A percentile compares a stretch with the other conserved stretches of the same genome.
phyloP scores from a whole-genome alignment of 148 eudicot genomes.

The Heliosperma pusillum region DNA sequence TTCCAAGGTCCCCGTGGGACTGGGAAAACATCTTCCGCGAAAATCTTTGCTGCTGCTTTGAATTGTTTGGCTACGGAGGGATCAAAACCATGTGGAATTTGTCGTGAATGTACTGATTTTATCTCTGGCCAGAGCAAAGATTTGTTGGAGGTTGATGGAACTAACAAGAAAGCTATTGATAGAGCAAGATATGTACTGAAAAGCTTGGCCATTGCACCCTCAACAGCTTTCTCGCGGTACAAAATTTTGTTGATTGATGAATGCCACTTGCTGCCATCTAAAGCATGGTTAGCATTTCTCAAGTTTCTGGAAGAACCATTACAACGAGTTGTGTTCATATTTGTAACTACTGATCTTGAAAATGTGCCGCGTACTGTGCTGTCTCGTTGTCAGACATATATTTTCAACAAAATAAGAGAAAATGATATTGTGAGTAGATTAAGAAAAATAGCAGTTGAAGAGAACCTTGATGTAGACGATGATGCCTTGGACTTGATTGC shows the following conservation, averaged over 20 bases:
- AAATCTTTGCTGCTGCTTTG: slow-evolving; percentile 81
- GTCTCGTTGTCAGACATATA: slow-evolving; percentile 83
- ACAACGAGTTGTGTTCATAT: slow-evolving; percentile 68
- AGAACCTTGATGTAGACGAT: slow-evolving; percentile 71
- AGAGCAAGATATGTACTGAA: slow-evolving; percentile 55
- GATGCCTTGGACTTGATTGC: slow-evolving; percentile 92
- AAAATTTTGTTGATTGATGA: slow-evolving; percentile 69
- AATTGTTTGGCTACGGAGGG: slow-evolving; percentile 88
- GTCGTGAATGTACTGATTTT: slow-evolving; percentile 73
- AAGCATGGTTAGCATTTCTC: slow-evolving; percentile 73
- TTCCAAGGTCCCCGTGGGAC: slow-evolving; percentile 99
- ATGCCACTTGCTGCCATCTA: slow-evolving; percentile 87
- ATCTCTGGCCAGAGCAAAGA: slow-evolving; percentile 63
- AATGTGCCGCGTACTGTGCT: slow-evolving; percentile 79
- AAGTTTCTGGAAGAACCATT: slow-evolving; percentile 79
- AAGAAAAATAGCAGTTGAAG: slow-evolving; percentile 60
- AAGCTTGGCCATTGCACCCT: slow-evolving; percentile 42
- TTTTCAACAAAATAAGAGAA: slow-evolving; percentile 79
- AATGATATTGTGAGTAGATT: slow-evolving; percentile 68
- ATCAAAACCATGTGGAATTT: slow-evolving; percentile 84
- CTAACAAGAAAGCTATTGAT: slow-evolving; percentile 71
- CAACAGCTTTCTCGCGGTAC: slow-evolving; percentile 48
- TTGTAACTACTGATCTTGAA: slow-evolving; percentile 79
- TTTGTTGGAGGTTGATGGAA: slow-evolving; percentile 63
- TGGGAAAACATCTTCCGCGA: slow-evolving; percentile 86